Conservation (phyloP, 306 rosid species). For the Trifolium repens region DNA sequence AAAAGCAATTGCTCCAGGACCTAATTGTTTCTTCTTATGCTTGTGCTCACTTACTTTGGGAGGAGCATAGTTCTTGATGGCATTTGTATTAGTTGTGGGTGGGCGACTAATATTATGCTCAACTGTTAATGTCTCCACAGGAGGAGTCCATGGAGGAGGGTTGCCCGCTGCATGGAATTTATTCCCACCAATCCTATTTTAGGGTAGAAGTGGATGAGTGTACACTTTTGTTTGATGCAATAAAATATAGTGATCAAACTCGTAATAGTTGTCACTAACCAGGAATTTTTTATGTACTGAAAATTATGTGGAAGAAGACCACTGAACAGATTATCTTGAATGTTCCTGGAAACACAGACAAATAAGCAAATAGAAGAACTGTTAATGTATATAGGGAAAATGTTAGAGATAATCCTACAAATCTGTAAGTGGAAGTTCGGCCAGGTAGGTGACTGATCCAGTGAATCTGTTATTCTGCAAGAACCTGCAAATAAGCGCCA, state of each 20-base stretch:
- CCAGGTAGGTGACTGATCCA: conserved; percentile 86
- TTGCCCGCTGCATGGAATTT: conserved; percentile 57
- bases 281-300: conserved; percentile 74
- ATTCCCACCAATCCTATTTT: conserved; percentile 82
- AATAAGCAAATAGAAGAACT: conserved; percentile 34
- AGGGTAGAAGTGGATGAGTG: conserved; percentile 22
- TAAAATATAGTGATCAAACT: conserved; percentile 12
- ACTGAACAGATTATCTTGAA: conserved; percentile 84
- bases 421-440: conserved; percentile 80
- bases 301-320: conserved; percentile 84
- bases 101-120: conserved; percentile 59
- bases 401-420: conserved; percentile 55
- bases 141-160: conserved; percentile 84
- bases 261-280: conserved; percentile 53
- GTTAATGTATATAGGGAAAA: neutral
- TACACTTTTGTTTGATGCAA: conserved; percentile 18
- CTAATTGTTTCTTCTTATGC: conserved; percentile 61
- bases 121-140: conserved; percentile 56
- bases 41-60: conserved; percentile 43
- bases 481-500: conserved; percentile 59
- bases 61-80: conserved; percentile 65
- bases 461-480: conserved; percentile 78
- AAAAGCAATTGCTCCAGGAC: conserved; percentile 78
- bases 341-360: conserved; percentile 63
- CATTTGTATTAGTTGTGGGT: conserved; percentile 75